Conservation (phyloP, 1,139 yeast species). For the Protomyces inouyei region DNA sequence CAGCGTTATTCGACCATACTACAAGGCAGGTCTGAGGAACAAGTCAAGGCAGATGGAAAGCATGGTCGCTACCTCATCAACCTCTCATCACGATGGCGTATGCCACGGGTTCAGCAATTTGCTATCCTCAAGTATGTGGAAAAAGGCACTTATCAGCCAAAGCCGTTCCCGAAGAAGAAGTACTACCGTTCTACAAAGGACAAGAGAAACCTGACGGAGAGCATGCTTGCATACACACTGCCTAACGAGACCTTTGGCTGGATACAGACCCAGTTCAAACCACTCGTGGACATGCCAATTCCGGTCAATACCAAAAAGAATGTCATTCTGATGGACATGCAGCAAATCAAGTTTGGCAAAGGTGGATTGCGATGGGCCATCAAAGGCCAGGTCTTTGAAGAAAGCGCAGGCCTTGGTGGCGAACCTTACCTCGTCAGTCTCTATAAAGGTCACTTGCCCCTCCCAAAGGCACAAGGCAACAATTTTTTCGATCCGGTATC, state of each 20-base stretch:
- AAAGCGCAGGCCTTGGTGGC: not conserved
- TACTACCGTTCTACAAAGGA: slow-evolving; percentile 46
- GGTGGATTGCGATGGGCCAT: slow-evolving; percentile 4
- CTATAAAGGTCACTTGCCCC: not conserved
- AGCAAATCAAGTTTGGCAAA: not conserved
- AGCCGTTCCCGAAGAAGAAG: not conserved
- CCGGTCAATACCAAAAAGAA: slow-evolving; percentile 1
- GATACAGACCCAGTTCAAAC: slow-evolving; percentile 3
- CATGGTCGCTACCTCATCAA: slow-evolving; percentile 38
- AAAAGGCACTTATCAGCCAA: not conserved
- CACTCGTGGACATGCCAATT: slow-evolving; percentile 9
- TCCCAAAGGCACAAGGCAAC: not conserved
- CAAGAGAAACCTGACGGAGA: slow-evolving; percentile 39
- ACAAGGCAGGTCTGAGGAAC: slow-evolving; percentile 41
- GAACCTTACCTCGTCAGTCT: slow-evolving; percentile 20
- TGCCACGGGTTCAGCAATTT: slow-evolving; percentile 31
- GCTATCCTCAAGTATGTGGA: slow-evolving; percentile 6
- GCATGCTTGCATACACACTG: slow-evolving; percentile 26
- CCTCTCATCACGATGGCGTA: slow-evolving; percentile 41
- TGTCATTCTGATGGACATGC: slow-evolving; percentile 2
- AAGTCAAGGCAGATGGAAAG: slow-evolving; percentile 26
- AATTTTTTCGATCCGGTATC: not conserved
- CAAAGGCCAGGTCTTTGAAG: slow-evolving; percentile 11
- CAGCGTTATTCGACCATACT: slow-evolving; percentile 10
- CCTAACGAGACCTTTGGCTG: slow-evolving; percentile 46